These are phyloP conservation scores for Mortierella sp. DNA, from an alignment of 371 early-diverging fungal species.

Conservation along the genomic window DNA sequence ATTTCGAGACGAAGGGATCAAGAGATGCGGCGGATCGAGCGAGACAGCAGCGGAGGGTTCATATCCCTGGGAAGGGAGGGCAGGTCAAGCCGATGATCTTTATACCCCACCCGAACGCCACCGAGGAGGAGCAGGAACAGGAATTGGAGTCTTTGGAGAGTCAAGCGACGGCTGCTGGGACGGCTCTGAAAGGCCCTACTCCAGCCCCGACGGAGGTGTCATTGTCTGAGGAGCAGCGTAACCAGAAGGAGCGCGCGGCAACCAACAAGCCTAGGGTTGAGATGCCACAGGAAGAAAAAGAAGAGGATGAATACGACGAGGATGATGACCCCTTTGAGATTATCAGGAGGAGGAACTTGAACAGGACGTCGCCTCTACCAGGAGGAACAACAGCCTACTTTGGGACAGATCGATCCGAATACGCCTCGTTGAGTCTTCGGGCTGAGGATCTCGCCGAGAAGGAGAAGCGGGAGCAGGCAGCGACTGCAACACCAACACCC, in stretches of 20 bases:
- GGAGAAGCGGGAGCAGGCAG: not conserved
- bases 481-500: not conserved
- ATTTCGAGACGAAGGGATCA: slow-evolving; percentile 31
- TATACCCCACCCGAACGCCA: slow-evolving; percentile 53
- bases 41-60: slow-evolving; percentile 24
- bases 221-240: not conserved
- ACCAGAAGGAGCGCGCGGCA: slow-evolving; percentile 2
- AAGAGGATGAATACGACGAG: slow-evolving; percentile 24
- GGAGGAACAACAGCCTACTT: slow-evolving; percentile 37
- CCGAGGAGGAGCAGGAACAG: slow-evolving; percentile 43
- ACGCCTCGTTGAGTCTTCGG: slow-evolving; percentile 11
- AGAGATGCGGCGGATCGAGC: slow-evolving; percentile 14
- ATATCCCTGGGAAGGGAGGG: slow-evolving; percentile 45
- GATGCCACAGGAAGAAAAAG: not conserved
- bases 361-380: slow-evolving; percentile 43
- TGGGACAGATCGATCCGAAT: slow-evolving; percentile 40
- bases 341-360: slow-evolving; percentile 17
- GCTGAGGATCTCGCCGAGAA: slow-evolving; percentile 18
- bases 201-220: not conserved
- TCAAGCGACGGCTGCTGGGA: not conserved
- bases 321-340: slow-evolving; percentile 43
- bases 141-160: slow-evolving; percentile 27
- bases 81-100: slow-evolving; percentile 50
- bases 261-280: not conserved
- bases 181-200: not conserved